Evolutionary conservation across 192 early-diverging fungal genomes (phyloP).

Genomic region (Backusella mclennaniae): DNA sequence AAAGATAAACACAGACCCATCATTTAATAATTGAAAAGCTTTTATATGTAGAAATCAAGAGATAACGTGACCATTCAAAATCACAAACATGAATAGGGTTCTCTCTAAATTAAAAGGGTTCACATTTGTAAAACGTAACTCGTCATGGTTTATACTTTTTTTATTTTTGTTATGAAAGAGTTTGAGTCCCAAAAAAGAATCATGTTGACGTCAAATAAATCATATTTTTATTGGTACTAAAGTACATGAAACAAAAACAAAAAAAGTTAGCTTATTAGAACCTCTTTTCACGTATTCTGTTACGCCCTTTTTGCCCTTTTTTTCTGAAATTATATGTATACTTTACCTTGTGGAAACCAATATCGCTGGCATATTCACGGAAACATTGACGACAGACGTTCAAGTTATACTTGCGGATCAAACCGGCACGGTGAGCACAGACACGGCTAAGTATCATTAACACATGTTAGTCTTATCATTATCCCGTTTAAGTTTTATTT

Average conservation of each 20-base stretch:
- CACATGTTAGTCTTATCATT: neutral
- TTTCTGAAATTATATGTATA: neutral
- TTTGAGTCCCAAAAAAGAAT: neutral
- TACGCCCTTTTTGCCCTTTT: neutral
- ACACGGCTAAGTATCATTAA: conserved; percentile 69
- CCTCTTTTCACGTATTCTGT: neutral
- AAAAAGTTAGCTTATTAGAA: neutral
- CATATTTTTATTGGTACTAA: conserved; percentile 14
- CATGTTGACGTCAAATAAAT: conserved; percentile 1
- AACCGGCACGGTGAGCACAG: conserved; percentile 98
- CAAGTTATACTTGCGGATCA: conserved; percentile 99
- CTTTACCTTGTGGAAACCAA: conserved; percentile 96
- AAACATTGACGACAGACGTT: conserved; percentile 99
- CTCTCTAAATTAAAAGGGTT: neutral
- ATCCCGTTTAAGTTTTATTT: neutral
- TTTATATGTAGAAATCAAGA: neutral
- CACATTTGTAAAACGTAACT: neutral
- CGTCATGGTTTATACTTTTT: conserved; percentile 1
- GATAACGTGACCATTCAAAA: neutral
- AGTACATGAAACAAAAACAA: neutral
- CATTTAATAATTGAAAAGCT: neutral
- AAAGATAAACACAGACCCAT: neutral
- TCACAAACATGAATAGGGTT: neutral
- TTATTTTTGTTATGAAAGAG: conserved; percentile 3
- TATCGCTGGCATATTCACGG: conserved; percentile 97